phyloP scores from a whole-genome alignment of 75 land plant genomes.

The Picea sitchensis region DNA sequence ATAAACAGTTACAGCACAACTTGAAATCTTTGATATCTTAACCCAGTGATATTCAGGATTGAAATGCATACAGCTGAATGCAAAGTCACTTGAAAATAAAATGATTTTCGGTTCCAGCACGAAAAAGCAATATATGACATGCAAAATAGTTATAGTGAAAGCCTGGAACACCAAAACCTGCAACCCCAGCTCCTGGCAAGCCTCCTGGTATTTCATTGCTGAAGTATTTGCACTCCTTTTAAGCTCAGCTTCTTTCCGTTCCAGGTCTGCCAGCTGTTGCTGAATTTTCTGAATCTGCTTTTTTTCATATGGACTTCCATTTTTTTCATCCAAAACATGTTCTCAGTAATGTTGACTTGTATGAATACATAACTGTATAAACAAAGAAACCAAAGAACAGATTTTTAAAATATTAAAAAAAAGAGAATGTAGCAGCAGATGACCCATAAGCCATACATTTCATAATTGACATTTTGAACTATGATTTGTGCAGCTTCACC shows the following conservation, averaged over 20 bases:
- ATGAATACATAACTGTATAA: neutral
- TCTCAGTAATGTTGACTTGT: neutral
- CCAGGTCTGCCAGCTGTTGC: constrained; percentile 86
- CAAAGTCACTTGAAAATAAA: constrained; percentile 3
- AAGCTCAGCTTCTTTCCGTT: constrained; percentile 87
- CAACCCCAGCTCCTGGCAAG: constrained; percentile 92
- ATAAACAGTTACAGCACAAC: neutral
- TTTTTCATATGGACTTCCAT: constrained; percentile 85
- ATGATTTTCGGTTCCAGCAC: constrained; percentile 6
- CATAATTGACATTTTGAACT: constrained; percentile 91
- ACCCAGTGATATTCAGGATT: neutral
- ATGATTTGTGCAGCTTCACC: constrained; percentile 96
- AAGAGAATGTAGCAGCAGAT: neutral
- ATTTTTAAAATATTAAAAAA: neutral
- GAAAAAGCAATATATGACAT: constrained; percentile 1
- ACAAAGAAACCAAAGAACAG: neutral
- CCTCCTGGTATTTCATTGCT: constrained; percentile 81
- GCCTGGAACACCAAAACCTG: constrained; percentile 34
- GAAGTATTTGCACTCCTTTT: constrained; percentile 85
- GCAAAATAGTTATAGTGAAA: neutral
- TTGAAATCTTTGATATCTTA: neutral
- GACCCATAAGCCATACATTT: constrained; percentile 52
- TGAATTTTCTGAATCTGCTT: constrained; percentile 90
- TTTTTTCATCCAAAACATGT: constrained; percentile 6
- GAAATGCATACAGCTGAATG: neutral